Evolutionary conservation across 805 yeast species (phyloP).

Genomic region (Candida nitratophila): DNA sequence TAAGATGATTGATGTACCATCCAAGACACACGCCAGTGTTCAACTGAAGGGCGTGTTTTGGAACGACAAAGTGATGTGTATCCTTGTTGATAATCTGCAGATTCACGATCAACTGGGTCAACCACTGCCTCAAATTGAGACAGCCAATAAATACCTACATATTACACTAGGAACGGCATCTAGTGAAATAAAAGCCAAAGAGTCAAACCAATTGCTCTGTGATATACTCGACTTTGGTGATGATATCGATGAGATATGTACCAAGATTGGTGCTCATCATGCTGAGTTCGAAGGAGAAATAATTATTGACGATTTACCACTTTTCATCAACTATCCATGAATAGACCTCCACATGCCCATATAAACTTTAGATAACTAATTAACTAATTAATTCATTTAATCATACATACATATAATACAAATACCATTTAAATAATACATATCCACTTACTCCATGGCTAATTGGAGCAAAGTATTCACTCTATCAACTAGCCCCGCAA

Average conservation of each 20-base stretch:
- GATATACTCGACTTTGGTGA: constrained; percentile 14
- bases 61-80: constrained; percentile 45
- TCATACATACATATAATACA: too few relatives aligned
- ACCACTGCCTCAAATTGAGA: constrained; percentile 10
- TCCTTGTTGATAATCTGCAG: constrained; percentile 35
- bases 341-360: too few relatives aligned
- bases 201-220: constrained; percentile 38
- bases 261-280: background rate
- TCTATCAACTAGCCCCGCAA: constrained; percentile 11
- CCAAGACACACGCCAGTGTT: constrained; percentile 28
- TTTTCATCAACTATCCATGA: constrained; percentile 13
- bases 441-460: background rate
- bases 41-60: constrained; percentile 39
- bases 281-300: background rate
- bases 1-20: constrained; percentile 10
- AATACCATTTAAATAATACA: too few relatives aligned
- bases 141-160: constrained; percentile 48
- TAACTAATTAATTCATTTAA: too few relatives aligned
- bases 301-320: constrained; percentile 9
- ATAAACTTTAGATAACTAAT: too few relatives aligned
- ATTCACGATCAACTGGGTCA: constrained; percentile 6
- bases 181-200: constrained; percentile 38
- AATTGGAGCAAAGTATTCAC: constrained; percentile 14
- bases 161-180: constrained; percentile 63
- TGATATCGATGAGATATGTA: background rate